These are phyloP conservation scores for Margaritispora aquatica DNA, from an alignment of 495 filamentous ascomycete genomes.

Conservation along the genomic window DNA sequence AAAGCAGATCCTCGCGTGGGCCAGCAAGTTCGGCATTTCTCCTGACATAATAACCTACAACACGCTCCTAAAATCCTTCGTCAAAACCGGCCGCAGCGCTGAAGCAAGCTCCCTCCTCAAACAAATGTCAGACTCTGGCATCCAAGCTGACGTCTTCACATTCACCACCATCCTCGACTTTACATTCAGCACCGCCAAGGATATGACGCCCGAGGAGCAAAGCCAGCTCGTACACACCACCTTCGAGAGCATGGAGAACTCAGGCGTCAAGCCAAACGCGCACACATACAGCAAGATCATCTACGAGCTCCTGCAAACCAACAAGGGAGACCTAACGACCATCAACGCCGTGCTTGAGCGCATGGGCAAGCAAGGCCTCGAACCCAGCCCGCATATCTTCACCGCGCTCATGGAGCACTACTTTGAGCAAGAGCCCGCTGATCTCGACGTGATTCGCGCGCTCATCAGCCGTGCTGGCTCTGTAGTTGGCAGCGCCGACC, in stretches of 20 bases:
- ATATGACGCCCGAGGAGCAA: slow-evolving; percentile 29
- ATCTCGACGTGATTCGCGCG: slow-evolving; percentile 48
- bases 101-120: slow-evolving; percentile 21
- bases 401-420: slow-evolving; percentile 65
- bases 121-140: slow-evolving; percentile 38
- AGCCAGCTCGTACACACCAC: slow-evolving; percentile 31
- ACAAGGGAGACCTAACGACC: slow-evolving; percentile 35
- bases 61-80: slow-evolving; percentile 49
- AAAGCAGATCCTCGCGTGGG: slow-evolving; percentile 51
- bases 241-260: slow-evolving; percentile 44
- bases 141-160: slow-evolving; percentile 44
- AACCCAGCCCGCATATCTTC: slow-evolving; percentile 55
- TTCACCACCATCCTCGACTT: slow-evolving; percentile 48
- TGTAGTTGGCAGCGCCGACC: slow-evolving; percentile 36
- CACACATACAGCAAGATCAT: slow-evolving; percentile 58
- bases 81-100: slow-evolving; percentile 36
- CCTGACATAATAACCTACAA: slow-evolving; percentile 65
- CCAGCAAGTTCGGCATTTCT: slow-evolving; percentile 44
- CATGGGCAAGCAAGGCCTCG: slow-evolving; percentile 45
- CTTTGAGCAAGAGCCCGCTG: slow-evolving; percentile 49
- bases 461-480: slow-evolving; percentile 43
- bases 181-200: slow-evolving; percentile 3
- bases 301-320: slow-evolving; percentile 46
- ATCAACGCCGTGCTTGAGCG: slow-evolving; percentile 54
- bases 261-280: slow-evolving; percentile 47